Percentiles rank a stretch among this genome's conserved stretches.
phyloP scores from a whole-genome alignment of 768 basidiomycete species.

The Suillus weaverae region DNA sequence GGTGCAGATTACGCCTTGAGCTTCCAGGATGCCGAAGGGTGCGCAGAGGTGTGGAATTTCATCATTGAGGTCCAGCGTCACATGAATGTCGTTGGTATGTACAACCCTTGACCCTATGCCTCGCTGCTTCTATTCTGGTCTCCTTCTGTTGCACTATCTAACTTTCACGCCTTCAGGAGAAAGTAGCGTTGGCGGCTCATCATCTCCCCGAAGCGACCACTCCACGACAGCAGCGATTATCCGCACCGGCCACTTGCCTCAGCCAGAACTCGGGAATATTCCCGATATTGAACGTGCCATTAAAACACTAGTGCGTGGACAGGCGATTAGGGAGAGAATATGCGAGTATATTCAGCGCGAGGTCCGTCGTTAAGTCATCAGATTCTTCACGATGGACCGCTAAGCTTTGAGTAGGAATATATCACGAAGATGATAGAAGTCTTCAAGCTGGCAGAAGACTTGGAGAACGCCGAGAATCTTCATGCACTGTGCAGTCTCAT shows the following conservation, averaged over 20 bases:
- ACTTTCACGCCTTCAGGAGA: slow-evolving; percentile 39
- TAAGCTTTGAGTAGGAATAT: slow-evolving; percentile 61
- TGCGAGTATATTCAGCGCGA: slow-evolving; percentile 87
- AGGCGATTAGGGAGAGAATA: slow-evolving; percentile 74
- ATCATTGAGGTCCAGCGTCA: slow-evolving; percentile 90
- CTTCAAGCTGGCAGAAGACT: slow-evolving; percentile 86
- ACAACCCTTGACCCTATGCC: slow-evolving; percentile 22
- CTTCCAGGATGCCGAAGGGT: slow-evolving; percentile 95
- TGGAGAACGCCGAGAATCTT: slow-evolving; percentile 87
- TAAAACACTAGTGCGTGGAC: slow-evolving; percentile 71
- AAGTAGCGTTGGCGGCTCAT: slow-evolving; percentile 47
- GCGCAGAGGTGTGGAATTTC: slow-evolving; percentile 96
- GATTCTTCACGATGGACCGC: slow-evolving; percentile 14
- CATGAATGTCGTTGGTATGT: slow-evolving; percentile 64
- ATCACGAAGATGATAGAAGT: slow-evolving; percentile 84
- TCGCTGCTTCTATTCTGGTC: slow-evolving; percentile 5
- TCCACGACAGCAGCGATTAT: slow-evolving; percentile 65
- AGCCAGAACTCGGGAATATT: slow-evolving; percentile 75
- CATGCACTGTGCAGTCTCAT: slow-evolving; percentile 90
- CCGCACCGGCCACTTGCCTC: slow-evolving; percentile 71
- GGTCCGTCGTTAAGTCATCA: slow-evolving; percentile 44
- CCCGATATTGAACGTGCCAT: slow-evolving; percentile 78
- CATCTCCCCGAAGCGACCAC: slow-evolving; percentile 66
- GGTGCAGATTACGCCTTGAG: slow-evolving; percentile 94
- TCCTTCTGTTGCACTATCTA: slow-evolving; percentile 19